Evolutionary conservation across 202 grass and related monocot species (phyloP), one percentile per base, ranked within the genome.

Genomic region (Bolboschoenoplectus hybrid): DNA sequence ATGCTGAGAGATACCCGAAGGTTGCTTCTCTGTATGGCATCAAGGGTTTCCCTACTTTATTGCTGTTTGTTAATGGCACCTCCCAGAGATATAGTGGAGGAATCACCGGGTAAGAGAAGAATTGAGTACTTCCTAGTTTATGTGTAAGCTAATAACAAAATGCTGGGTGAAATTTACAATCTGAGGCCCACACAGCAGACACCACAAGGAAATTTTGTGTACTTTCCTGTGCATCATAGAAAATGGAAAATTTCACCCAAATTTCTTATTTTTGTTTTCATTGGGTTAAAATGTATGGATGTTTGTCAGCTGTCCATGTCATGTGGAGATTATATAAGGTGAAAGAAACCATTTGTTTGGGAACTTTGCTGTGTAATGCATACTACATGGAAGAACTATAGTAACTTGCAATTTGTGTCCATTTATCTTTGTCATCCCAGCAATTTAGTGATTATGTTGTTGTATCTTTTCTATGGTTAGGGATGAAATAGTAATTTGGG

Each of bases 401-500:
- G 14, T 46, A 71, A 51, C 9, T 57, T 79, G 44, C 6, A 11
- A 58, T 32, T 17, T 26, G 50, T 40, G 19, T 41, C 35, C 34
- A 14, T 36, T 53, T 76, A 58, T 41, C 3, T 77, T 58, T 79
- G 16, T 60, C 14, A 36, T 60, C 36, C 53, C 53, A 80, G 52
- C 74, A 60, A 40, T n/a, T 43, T 67, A 45, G 10, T 86, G 61
- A 55, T 46, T 1, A 38, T 62, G 20, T 77, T 66, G 10, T 86
- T 63, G 68, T 40, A 14, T 53, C 38, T 84, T 71, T 55, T 70
- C 6, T 7, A 81, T 82, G 62, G 46, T 49, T 45, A 98, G 96
- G 89, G 96, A 98, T 7, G 91, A 89, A 45, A 91, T 98, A 81
- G 83, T 98, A 85, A 94, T 92, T 67, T 98, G 93, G 97, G 88